These are phyloP conservation scores for Mrakia gelida DNA, from an alignment of 768 basidiomycete genomes.

Conservation along the genomic window DNA sequence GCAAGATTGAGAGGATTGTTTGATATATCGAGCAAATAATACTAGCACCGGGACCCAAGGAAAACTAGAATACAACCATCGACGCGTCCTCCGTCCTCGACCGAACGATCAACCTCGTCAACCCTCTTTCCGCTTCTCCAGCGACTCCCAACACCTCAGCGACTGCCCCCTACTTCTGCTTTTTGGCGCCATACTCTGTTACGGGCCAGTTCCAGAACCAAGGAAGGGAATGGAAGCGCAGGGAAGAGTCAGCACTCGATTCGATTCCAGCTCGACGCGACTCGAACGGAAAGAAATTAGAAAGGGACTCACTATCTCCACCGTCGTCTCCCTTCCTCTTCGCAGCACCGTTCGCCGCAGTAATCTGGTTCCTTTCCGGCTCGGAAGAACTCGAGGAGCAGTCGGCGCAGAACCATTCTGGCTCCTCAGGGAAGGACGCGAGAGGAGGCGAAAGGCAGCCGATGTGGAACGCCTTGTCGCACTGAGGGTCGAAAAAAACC, in stretches of 20 bases:
- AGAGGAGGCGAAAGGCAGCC: conserved; percentile 76
- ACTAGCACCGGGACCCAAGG: too few relatives aligned
- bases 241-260: not conserved
- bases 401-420: conserved; percentile 56
- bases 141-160: too few relatives aligned
- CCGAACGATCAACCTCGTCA: too few relatives aligned
- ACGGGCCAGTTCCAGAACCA: not conserved
- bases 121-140: too few relatives aligned
- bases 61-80: too few relatives aligned
- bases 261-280: too few relatives aligned
- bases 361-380: not conserved
- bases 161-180: not conserved
- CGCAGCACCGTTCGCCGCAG: not conserved
- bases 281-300: not conserved
- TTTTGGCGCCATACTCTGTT: not conserved
- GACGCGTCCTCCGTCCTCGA: too few relatives aligned
- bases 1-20: too few relatives aligned
- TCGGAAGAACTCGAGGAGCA: not conserved
- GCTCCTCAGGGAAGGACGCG: conserved; percentile 67
- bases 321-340: conserved; percentile 11
- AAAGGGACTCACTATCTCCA: not conserved
- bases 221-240: too few relatives aligned
- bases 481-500: conserved; percentile 51
- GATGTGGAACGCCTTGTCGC: conserved; percentile 82
- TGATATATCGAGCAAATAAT: too few relatives aligned